These are phyloP conservation scores for Citrullus mucosospermus DNA, from an alignment of 306 rosid genomes.

Conservation along the genomic window DNA sequence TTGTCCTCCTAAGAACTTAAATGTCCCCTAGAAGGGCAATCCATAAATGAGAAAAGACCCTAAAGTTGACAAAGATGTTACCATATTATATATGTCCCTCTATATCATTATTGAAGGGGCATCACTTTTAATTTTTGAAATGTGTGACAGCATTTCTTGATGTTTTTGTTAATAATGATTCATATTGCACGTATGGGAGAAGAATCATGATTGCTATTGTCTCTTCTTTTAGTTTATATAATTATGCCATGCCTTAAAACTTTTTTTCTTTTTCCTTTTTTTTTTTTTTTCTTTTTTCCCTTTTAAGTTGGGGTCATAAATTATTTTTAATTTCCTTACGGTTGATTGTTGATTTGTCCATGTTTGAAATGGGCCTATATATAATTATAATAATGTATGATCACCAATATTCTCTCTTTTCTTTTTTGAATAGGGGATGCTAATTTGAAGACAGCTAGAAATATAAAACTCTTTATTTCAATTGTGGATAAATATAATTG, in stretches of 20 bases:
- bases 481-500: neutral
- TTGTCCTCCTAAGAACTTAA: neutral
- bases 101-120: neutral
- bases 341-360: neutral
- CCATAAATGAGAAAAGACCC: neutral
- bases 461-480: neutral
- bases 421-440: too few relatives aligned
- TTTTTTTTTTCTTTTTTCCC: too few relatives aligned
- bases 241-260: neutral
- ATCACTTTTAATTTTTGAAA: neutral
- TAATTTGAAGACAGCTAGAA: neutral
- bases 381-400: neutral
- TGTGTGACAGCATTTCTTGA: slow-evolving; percentile 4
- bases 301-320: neutral
- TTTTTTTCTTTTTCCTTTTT: neutral
- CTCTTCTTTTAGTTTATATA: neutral
- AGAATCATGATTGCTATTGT: neutral
- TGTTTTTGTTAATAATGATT: slow-evolving; percentile 3
- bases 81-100: too few relatives aligned
- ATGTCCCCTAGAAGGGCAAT: neutral
- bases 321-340: neutral
- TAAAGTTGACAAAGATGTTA: neutral
- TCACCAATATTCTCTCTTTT: neutral
- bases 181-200: neutral
- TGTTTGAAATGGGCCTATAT: neutral